These are phyloP conservation scores for Chrysanthemum lavandulifolium DNA, from an alignment of 129 eudicot species.

Conservation along the genomic window DNA sequence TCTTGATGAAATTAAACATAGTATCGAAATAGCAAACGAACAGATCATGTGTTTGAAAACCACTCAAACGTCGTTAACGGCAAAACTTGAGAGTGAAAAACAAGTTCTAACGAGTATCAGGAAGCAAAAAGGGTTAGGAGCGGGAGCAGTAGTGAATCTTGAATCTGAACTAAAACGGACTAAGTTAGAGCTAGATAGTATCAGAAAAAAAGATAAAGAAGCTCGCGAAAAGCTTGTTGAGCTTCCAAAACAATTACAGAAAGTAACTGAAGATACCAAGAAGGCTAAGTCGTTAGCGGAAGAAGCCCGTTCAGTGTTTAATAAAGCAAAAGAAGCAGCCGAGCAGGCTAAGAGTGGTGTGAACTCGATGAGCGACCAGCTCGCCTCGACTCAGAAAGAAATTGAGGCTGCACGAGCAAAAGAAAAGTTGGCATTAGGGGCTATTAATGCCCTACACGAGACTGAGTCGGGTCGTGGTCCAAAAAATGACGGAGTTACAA, in stretches of 20 bases:
- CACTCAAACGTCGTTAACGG: slow-evolving; percentile 55
- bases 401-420: slow-evolving; percentile 83
- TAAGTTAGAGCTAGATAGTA: slow-evolving; percentile 45
- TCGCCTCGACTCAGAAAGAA: slow-evolving; percentile 66
- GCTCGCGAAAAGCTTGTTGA: slow-evolving; percentile 66
- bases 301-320: slow-evolving; percentile 49
- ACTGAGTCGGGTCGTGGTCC: slow-evolving; percentile 57
- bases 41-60: slow-evolving; percentile 64
- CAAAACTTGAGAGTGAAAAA: slow-evolving; percentile 65
- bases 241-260: slow-evolving; percentile 66
- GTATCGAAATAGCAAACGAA: slow-evolving; percentile 52
- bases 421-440: slow-evolving; percentile 75
- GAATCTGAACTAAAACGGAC: slow-evolving; percentile 69
- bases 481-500: slow-evolving; percentile 49
- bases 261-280: slow-evolving; percentile 65
- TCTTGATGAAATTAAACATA: slow-evolving; percentile 69
- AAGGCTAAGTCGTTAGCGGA: slow-evolving; percentile 53
- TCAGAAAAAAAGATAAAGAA: slow-evolving; percentile 61
- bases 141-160: slow-evolving; percentile 62
- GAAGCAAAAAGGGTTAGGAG: slow-evolving; percentile 82
- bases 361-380: slow-evolving; percentile 43
- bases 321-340: slow-evolving; percentile 63
- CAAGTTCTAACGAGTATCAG: slow-evolving; percentile 45
- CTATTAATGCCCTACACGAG: slow-evolving; percentile 65
- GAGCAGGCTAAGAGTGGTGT: slow-evolving; percentile 63